Evolutionary conservation across 2,329 filamentous ascomycete genomes (phyloP).

Genomic region (Cladorrhinum sp.): DNA sequence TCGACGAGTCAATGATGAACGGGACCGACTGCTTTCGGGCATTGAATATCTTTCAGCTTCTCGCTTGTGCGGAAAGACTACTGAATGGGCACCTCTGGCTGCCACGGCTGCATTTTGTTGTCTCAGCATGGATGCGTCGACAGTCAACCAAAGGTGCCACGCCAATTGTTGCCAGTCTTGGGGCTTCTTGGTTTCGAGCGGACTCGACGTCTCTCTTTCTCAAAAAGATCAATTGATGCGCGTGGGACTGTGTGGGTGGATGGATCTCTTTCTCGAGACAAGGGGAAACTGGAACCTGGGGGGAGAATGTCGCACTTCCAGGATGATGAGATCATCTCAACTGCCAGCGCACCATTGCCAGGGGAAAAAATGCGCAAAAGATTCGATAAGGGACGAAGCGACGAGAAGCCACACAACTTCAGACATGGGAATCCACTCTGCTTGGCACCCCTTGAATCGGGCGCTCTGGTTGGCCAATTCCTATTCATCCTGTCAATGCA

Average conservation of each 20-base stretch:
- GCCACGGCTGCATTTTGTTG: background rate
- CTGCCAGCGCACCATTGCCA: background rate
- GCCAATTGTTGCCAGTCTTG: background rate
- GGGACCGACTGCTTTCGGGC: background rate
- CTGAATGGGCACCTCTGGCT: background rate
- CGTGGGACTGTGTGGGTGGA: background rate
- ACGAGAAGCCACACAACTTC: background rate
- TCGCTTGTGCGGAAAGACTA: background rate
- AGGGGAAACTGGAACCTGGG: background rate
- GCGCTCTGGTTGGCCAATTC: background rate
- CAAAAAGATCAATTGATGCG: background rate
- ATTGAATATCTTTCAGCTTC: background rate
- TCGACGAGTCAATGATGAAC: background rate
- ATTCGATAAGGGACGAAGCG: background rate
- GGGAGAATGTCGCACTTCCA: background rate
- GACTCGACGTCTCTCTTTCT: background rate
- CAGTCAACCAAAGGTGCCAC: background rate
- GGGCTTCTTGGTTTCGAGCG: background rate
- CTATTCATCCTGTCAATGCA: slow-evolving; percentile 1
- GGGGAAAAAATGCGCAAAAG: background rate
- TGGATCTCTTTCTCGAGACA: background rate
- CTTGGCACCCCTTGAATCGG: background rate
- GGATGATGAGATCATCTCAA: slow-evolving; percentile 7
- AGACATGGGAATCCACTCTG: background rate
- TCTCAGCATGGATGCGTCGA: background rate